Base-by-base conservation (phyloP, 208 protist species). In the Phytomonas francai region DNA sequence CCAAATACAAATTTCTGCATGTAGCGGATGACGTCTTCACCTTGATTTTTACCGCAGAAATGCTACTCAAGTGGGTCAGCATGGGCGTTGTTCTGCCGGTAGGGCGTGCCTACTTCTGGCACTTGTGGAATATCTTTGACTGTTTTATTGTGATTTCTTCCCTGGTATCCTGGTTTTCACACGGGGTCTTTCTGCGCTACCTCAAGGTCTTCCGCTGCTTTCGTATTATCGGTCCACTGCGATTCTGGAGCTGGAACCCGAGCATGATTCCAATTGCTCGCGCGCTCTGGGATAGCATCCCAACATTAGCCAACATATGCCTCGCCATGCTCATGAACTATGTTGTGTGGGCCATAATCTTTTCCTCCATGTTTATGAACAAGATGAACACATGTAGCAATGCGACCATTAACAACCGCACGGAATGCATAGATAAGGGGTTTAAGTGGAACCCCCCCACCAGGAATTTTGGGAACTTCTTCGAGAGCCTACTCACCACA, bases 281-380 rank as follows among this genome's bases (percentile, higher is more conserved):
- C 33, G 70, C 87, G 32, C 77, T 98, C 30, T 90, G 90, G 78
- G 72, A 84, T 63, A 78, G 80, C 77, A 74, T 97, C 25, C 94
- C 92, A 4, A 85, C 74, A 19, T 67, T 97, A 16, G 81, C 85
- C 19, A 93, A 95, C 65, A 83, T 97, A 31, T 83, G 88, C 65
- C 70, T 97, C 25, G 67, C 96, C 32, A 93, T 85, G 78, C 72
- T 92, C 58, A 75, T 97, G 70, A 93, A 97, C 78, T 96, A 94
- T 75, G 78, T 96, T 67, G 82, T 98, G 42, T 98, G 93, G 84
- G 78, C 85, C 70, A 96, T 97, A 74, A 68, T 98, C 42, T 94
- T 93, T 54, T 80, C 94, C 39, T 91, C 89, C 56, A 85, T 97
- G 63, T 96, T 97, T 78, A 90, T 86, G 72, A 91, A 89, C 67